These are phyloP conservation scores for Vitis hybrid DNA, from an alignment of 177 flowering plant species.

Conservation along the genomic window DNA sequence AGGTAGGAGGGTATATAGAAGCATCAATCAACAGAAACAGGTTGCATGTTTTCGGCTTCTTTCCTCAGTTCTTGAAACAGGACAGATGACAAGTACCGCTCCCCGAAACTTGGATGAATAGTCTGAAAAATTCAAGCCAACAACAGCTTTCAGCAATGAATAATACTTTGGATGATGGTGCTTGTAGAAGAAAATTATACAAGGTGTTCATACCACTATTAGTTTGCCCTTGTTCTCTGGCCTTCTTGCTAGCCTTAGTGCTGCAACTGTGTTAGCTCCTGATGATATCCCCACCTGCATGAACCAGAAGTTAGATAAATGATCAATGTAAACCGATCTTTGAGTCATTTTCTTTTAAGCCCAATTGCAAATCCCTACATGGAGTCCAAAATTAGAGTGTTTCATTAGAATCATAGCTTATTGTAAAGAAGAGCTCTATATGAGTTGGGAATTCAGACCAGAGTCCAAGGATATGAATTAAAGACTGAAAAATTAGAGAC, in stretches of 20 bases:
- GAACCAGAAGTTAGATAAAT: neutral
- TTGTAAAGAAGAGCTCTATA: no score
- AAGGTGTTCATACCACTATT: neutral
- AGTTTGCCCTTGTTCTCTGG: no score
- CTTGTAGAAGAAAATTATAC: neutral
- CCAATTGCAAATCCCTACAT: no score
- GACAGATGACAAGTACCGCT: conserved; percentile 87
- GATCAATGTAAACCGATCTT: neutral
- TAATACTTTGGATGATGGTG: neutral
- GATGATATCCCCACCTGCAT: conserved; percentile 91
- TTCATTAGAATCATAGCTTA: no score
- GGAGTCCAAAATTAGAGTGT: no score
- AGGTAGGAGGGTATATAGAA: no score
- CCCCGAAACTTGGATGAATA: conserved; percentile 90
- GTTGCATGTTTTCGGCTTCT: conserved; percentile 88
- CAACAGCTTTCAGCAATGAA: neutral
- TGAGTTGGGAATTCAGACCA: no score
- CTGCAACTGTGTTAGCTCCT: conserved; percentile 86
- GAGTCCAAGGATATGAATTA: no score
- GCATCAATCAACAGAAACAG: conserved; percentile 69
- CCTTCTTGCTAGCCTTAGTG: no score
- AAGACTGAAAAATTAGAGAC: no score
- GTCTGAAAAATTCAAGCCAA: conserved; percentile 48
- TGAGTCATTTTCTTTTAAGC: no score
- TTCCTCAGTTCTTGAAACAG: conserved; percentile 79